Evolutionary conservation across 2,329 filamentous ascomycete genomes (phyloP).

Genomic region (Passalora sequoiae): DNA sequence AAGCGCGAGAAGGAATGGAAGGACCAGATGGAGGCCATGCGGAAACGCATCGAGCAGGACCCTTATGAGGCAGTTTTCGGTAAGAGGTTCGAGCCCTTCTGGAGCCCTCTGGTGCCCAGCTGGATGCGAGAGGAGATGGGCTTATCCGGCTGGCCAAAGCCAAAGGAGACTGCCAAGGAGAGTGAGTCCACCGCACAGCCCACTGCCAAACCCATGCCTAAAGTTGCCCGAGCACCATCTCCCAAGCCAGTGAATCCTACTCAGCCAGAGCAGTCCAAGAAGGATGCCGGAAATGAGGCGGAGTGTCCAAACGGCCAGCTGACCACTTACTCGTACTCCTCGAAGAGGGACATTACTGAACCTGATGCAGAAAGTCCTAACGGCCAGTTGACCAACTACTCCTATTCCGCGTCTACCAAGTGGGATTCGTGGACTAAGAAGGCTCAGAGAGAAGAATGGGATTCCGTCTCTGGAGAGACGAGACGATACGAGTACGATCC

Average conservation of each 20-base stretch:
- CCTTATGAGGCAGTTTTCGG: slow-evolving; percentile 44
- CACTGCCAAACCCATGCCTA: slow-evolving; percentile 6
- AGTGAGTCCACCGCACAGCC: slow-evolving; percentile 1
- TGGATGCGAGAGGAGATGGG: slow-evolving; percentile 31
- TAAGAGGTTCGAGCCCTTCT: slow-evolving; percentile 35
- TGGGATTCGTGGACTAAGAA: slow-evolving; percentile 33
- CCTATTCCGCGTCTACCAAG: slow-evolving; percentile 26
- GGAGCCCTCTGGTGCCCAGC: slow-evolving; percentile 28
- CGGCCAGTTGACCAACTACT: slow-evolving; percentile 21
- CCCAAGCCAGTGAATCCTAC: slow-evolving; percentile 5
- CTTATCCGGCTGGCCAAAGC: slow-evolving; percentile 15
- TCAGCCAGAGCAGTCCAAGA: slow-evolving; percentile 1
- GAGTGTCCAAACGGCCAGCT: slow-evolving; percentile 15
- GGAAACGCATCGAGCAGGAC: slow-evolving; percentile 36
- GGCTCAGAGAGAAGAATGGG: slow-evolving; percentile 29
- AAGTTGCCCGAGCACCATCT: slow-evolving; percentile 3
- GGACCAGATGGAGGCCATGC: slow-evolving; percentile 31
- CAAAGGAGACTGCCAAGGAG: slow-evolving; percentile 11
- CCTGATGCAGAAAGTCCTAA: slow-evolving; percentile 14
- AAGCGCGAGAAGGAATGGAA: slow-evolving; percentile 32
- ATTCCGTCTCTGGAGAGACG: slow-evolving; percentile 28
- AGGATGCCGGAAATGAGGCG: slow-evolving; percentile 6
- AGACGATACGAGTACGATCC: slow-evolving; percentile 35
- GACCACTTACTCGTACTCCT: slow-evolving; percentile 19
- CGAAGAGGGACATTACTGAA: slow-evolving; percentile 13